Evolutionary conservation across 805 yeast genomes (phyloP).

Genomic region (Starmera pachycereana): DNA sequence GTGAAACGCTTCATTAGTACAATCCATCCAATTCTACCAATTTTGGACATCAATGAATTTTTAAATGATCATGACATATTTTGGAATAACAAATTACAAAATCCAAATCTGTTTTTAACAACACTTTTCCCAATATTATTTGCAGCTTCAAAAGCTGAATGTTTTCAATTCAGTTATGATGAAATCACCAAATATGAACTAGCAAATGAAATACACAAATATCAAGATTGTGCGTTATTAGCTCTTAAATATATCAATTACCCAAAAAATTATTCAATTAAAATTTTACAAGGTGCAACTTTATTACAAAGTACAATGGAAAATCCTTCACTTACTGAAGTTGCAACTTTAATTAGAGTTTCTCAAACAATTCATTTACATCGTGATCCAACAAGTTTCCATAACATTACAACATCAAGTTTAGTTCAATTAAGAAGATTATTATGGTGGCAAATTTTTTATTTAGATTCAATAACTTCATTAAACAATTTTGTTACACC

Average conservation of each 20-base stretch:
- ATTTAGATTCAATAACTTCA: constrained; percentile 46
- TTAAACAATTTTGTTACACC: constrained; percentile 47
- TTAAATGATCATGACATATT: constrained; percentile 34
- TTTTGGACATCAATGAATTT: constrained; percentile 36
- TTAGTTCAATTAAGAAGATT: constrained; percentile 42
- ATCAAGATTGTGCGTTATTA: constrained; percentile 37
- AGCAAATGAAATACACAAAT: constrained; percentile 37
- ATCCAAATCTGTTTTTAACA: constrained; percentile 35
- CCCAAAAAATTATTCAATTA: constrained; percentile 34
- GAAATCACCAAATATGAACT: constrained; percentile 19
- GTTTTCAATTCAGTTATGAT: constrained; percentile 42
- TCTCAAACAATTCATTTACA: constrained; percentile 47
- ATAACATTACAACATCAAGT: constrained; percentile 36
- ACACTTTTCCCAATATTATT: constrained; percentile 43
- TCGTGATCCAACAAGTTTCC: constrained; percentile 47
- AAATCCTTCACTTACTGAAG: constrained; percentile 44
- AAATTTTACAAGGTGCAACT: constrained; percentile 36
- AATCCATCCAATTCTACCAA: constrained; percentile 46
- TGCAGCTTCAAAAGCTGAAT: constrained; percentile 50
- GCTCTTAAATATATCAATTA: constrained; percentile 39
- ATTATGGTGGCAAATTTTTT: constrained; percentile 61
- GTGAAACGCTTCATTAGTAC: constrained; percentile 38
- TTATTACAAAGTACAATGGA: constrained; percentile 43
- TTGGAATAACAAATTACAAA: constrained; percentile 29
- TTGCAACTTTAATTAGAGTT: constrained; percentile 44